phyloP scores from a whole-genome alignment of 257 asterid genomes.

The Plantago ovata region DNA sequence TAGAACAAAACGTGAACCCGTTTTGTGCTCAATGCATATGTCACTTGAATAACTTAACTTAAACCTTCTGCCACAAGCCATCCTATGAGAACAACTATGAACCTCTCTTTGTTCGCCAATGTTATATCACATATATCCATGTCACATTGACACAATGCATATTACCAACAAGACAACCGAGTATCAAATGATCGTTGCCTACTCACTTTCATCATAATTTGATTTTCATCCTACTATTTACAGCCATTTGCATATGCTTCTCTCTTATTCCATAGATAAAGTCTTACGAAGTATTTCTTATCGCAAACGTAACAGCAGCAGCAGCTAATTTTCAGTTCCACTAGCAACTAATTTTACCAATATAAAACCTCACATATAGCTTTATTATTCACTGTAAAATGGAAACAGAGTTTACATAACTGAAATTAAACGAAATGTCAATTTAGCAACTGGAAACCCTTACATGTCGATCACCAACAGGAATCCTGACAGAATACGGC shows the following conservation, averaged over 20 bases:
- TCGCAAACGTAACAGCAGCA: not conserved
- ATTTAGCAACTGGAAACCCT: not conserved
- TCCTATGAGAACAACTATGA: too few relatives aligned
- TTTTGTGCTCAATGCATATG: not conserved
- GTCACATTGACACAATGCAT: not conserved
- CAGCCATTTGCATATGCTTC: not conserved
- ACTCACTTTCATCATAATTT: not conserved
- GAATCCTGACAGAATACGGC: constrained; percentile 50
- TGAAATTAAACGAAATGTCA: not conserved
- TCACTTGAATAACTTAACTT: not conserved
- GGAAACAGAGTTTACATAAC: not conserved
- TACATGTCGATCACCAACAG: constrained; percentile 10
- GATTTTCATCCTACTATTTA: not conserved
- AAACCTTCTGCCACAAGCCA: too few relatives aligned
- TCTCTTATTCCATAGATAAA: too few relatives aligned
- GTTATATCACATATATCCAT: too few relatives aligned
- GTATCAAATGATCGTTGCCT: not conserved
- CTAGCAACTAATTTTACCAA: not conserved
- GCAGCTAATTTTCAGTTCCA: not conserved
- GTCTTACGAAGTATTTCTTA: not conserved
- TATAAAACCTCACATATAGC: too few relatives aligned
- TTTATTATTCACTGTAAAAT: too few relatives aligned
- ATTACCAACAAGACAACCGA: not conserved
- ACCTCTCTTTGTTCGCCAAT: too few relatives aligned
- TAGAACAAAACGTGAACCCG: not conserved